phyloP scores from a whole-genome alignment of 495 filamentous ascomycete genomes.

The Penicillium fimorum region DNA sequence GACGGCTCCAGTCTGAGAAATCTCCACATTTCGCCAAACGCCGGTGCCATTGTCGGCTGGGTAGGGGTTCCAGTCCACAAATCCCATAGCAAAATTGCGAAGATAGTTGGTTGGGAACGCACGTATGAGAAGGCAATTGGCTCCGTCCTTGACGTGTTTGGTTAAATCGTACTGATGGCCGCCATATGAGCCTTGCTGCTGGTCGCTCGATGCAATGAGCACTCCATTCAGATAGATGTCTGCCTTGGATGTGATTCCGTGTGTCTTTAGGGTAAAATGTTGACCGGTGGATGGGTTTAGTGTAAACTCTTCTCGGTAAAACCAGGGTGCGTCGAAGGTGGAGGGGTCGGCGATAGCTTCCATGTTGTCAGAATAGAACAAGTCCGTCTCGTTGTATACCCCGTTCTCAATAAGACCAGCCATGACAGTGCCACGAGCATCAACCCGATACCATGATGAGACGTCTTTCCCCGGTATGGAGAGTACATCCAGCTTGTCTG shows the following conservation, averaged over 20 bases:
- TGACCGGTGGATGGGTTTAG: constrained; percentile 37
- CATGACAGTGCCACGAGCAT: constrained; percentile 55
- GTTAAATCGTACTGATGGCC: constrained; percentile 58
- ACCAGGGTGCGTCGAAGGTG: constrained; percentile 56
- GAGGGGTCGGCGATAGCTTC: constrained; percentile 36
- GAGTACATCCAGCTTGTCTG: constrained; percentile 37
- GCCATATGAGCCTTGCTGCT: constrained; percentile 57
- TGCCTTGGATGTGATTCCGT: constrained; percentile 60
- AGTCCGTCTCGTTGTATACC: constrained; percentile 52
- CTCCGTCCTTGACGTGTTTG: constrained; percentile 26
- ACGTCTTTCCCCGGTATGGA: constrained; percentile 50
- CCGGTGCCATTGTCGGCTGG: constrained; percentile 60
- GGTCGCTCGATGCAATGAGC: constrained; percentile 43
- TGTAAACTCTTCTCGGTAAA: constrained; percentile 58
- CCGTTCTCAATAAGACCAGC: constrained; percentile 54
- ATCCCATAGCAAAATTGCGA: constrained; percentile 58
- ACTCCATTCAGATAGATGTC: constrained; percentile 62
- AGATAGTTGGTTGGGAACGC: constrained; percentile 59
- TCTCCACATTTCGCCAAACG: constrained; percentile 60
- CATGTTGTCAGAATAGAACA: constrained; percentile 60
- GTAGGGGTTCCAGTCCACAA: constrained; percentile 66
- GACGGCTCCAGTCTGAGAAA: constrained; percentile 57
- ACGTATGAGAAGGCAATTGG: constrained; percentile 53
- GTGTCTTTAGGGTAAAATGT: constrained; percentile 53
- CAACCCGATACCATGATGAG: constrained; percentile 53